Base-by-base conservation (phyloP, 2,329 filamentous ascomycete genomes). In the Colletotrichum magnum region DNA sequence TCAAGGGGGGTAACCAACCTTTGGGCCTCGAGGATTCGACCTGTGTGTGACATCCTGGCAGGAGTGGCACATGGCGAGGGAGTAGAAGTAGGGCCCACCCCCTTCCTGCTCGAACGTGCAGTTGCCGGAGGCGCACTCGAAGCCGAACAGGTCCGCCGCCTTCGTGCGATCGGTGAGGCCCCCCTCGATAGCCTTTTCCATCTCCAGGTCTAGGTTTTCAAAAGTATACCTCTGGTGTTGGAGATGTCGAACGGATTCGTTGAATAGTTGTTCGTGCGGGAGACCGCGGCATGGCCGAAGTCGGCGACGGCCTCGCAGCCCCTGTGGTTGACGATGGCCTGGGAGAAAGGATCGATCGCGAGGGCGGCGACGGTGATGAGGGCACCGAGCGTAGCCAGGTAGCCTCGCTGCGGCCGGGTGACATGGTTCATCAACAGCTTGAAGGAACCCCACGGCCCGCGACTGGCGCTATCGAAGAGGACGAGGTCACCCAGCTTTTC, bases 301-400 rank as follows among this genome's bases (percentile, higher is more conserved):
- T 18, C 15, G 24, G 24, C 26, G 6, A 36, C 7, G 9, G 5
- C 4, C 13, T 13, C 6, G 51, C 60, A 63, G 6, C 15, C 9
- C 4, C 15, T 48, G 18, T 57, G 60, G 10, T 48, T 24, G n/a
- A 63, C 18, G 26, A 63, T 63, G 21, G 51, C 51, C 32, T 63
- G 51, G 18, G 51, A 63, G 41, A 57, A 28, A 10, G 60, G 60
- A 45, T 63, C 41, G 39, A 63, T 53, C 9, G 50, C 60, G 6
- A 63, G 36, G 10, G 51, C 60, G 6, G 51, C 51, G 15, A 63
- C 39, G 16, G 60, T 50, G 16, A 63, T 63, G 5, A 63, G 15
- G 16, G 60, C 50, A 13, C 51, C 60, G 48, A 57, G n/a, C 7
- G 5, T 26, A 15, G 60, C 60, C 51, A 63, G 16, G 13, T 53